Evolutionary conservation across 441 rosid species (phyloP), one percentile per base, ranked within the genome.

Genomic region (Breynia disticha): DNA sequence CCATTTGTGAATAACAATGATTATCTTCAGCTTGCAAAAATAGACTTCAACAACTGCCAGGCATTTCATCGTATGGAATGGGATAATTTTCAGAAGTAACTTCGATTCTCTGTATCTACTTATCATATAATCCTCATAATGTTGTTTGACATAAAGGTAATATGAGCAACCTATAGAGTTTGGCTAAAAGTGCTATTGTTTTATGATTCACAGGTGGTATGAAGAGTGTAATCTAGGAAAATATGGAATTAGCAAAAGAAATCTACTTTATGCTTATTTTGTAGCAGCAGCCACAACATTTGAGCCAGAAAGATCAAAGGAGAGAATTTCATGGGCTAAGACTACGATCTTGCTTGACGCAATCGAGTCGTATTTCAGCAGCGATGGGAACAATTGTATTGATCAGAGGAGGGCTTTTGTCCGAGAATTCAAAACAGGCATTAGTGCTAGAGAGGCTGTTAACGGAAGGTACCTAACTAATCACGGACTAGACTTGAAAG

Each of bases 261-360:
- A 55, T 21, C 72, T 89, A 19, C 80, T 87, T 4, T 39, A 60
- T 4, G 67, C 79, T 1, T 93, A 83, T 59, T 93, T 69, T 21
- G 2, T 82, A 46, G 95, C 96, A 5, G 74, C 90, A 20, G 82
- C 97, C 28, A 89, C 67, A 24, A 76, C 84, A 42, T 89, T 68
- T 20, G 99, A 89, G 60, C 76, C 78, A 13, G 93, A 84, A 56
- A 74, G 84, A 72, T 78, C 84, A 11, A 63, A 51, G 56, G 93
- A 84, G 70, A 65, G 99, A 24, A 70, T 89, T 9, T 82, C 80
- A 6, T 93, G 99, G 99, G 90, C 96, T 19, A 84, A 77, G 59
- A 73, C 96, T 9, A 48, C 72, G 3, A 50, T 74, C 15, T 47
- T 93, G 69, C 62, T 80, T 1, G 80, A 83, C 45, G 63, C 84